Evolutionary conservation across 306 rosid genomes (phyloP).

Genomic region (Quercus engelmannii): DNA sequence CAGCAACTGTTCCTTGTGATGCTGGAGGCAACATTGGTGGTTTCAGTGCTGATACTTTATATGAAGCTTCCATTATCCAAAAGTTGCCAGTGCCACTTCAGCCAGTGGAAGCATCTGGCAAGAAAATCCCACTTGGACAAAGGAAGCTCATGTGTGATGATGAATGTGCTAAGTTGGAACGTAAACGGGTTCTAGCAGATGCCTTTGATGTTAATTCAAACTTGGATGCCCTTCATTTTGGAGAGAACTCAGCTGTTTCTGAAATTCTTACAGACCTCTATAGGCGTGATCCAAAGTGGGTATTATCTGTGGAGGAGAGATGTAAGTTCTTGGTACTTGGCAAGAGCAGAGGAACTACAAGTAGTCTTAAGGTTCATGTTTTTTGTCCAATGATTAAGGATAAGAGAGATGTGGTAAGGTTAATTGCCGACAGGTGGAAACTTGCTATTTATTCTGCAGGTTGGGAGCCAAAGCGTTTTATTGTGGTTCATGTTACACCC

Average conservation of each 20-base stretch:
- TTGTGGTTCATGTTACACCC: slow-evolving; percentile 65
- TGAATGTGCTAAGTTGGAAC: slow-evolving; percentile 88
- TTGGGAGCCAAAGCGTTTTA: slow-evolving; percentile 92
- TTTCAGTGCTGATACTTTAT: slow-evolving; percentile 56
- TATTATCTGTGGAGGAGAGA: slow-evolving; percentile 87
- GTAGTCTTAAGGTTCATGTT: slow-evolving; percentile 72
- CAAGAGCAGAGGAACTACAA: slow-evolving; percentile 56
- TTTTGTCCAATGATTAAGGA: slow-evolving; percentile 88
- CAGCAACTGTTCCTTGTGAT: slow-evolving; percentile 82
- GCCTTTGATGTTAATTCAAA: slow-evolving; percentile 80
- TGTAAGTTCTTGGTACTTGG: slow-evolving; percentile 86
- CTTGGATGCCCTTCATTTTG: slow-evolving; percentile 82
- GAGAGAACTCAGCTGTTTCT: slow-evolving; percentile 52
- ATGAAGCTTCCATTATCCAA: slow-evolving; percentile 68
- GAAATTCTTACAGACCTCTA: slow-evolving; percentile 64
- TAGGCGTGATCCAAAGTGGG: slow-evolving; percentile 89
- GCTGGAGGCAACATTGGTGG: slow-evolving; percentile 57
- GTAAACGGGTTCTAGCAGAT: slow-evolving; percentile 88
- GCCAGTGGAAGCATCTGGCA: slow-evolving; percentile 58
- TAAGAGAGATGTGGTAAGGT: slow-evolving; percentile 75
- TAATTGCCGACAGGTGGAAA: slow-evolving; percentile 92
- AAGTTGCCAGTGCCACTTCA: slow-evolving; percentile 71
- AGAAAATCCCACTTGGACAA: slow-evolving; percentile 71
- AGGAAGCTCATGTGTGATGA: slow-evolving; percentile 84
- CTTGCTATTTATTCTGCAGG: slow-evolving; percentile 72